A percentile compares a stretch with the other conserved stretches of the same genome.
These are phyloP conservation scores for Boletellus sp. DNA, from an alignment of 768 basidiomycete species.

Conservation along the genomic window DNA sequence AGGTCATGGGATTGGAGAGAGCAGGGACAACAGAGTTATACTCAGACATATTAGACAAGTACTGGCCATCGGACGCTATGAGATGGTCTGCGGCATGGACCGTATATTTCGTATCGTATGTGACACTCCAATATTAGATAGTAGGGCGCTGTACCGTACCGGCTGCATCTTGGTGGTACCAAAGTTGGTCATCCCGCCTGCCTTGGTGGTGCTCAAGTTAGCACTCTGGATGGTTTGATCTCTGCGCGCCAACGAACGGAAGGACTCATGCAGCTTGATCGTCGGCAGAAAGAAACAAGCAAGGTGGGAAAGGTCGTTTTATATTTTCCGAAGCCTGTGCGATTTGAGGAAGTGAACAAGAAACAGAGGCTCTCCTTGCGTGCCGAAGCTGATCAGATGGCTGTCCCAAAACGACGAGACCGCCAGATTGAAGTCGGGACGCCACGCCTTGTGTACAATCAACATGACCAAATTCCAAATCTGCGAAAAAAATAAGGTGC, in stretches of 20 bases:
- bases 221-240: conserved; percentile 7
- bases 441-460: conserved; percentile 44
- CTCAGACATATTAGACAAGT: too few relatives aligned
- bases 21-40: too few relatives aligned
- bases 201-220: conserved; percentile 2
- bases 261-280: conserved; percentile 35
- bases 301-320: conserved; percentile 28
- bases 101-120: too few relatives aligned
- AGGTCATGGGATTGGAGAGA: too few relatives aligned
- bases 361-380: conserved; percentile 27
- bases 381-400: conserved; percentile 29
- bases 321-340: conserved; percentile 29
- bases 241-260: conserved; percentile 21
- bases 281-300: conserved; percentile 22
- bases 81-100: too few relatives aligned
- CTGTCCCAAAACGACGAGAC: conserved; percentile 43
- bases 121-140: too few relatives aligned
- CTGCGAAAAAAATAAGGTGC: conserved; percentile 13
- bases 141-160: too few relatives aligned
- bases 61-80: too few relatives aligned
- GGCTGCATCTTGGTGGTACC: conserved; percentile 10
- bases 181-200: conserved; percentile 20
- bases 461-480: conserved; percentile 31
- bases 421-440: conserved; percentile 40
- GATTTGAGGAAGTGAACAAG: conserved; percentile 41